Percentiles rank a stretch among this genome's conserved stretches.
Evolutionary conservation across 2,329 filamentous ascomycete species (phyloP).

Genomic region (Talaromyces sp.): DNA sequence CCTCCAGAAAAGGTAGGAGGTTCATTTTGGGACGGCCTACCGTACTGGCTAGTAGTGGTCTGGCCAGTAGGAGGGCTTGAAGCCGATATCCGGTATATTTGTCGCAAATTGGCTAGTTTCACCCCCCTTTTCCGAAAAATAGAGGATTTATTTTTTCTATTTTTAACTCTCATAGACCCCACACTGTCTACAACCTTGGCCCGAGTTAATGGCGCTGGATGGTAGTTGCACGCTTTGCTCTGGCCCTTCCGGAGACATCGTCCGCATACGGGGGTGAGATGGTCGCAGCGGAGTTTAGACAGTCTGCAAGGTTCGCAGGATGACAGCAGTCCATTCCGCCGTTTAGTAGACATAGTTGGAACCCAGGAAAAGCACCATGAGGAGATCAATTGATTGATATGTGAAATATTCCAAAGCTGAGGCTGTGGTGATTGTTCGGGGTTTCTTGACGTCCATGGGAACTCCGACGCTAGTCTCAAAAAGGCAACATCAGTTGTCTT

Average conservation of each 20-base stretch:
- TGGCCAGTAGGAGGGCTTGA: background rate
- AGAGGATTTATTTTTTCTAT: background rate
- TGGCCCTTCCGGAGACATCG: constrained; percentile 14
- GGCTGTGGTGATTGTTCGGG: background rate
- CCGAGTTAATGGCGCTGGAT: constrained; percentile 14
- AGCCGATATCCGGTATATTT: constrained; percentile 1
- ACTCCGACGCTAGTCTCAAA: background rate
- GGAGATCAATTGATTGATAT: background rate
- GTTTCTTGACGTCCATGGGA: background rate
- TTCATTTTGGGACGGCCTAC: background rate
- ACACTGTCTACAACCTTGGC: background rate
- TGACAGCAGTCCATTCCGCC: background rate
- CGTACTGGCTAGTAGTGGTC: background rate
- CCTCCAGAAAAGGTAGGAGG: constrained; percentile 6
- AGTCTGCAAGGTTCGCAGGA: background rate
- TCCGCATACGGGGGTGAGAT: constrained; percentile 15
- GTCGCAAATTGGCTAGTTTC: constrained; percentile 1
- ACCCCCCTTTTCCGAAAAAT: constrained; percentile 1
- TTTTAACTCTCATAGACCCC: background rate
- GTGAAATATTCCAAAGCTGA: background rate
- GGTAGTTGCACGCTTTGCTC: constrained; percentile 13
- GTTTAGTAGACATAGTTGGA: background rate
- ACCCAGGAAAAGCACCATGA: background rate
- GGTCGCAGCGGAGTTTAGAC: constrained; percentile 3
- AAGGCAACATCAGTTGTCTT: background rate